Conservation (phyloP, 1,139 yeast genomes). For the Suhomyces bribrorum region DNA sequence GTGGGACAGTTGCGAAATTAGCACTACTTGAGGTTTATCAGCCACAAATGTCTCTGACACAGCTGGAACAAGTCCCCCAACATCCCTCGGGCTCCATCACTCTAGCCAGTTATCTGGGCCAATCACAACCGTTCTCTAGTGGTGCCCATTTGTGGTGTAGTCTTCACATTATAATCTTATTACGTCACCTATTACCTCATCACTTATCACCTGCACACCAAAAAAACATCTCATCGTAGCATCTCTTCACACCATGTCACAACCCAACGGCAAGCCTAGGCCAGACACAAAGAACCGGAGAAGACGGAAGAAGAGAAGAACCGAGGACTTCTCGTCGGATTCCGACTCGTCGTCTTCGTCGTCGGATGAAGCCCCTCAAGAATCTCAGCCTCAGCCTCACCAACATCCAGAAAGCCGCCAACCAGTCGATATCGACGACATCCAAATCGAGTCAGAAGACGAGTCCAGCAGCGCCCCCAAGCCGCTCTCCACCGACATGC, state of each 20-base stretch:
- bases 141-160: no score
- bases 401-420: no score
- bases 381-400: constrained; percentile 3
- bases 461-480: constrained; percentile 17
- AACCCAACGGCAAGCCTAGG: constrained; percentile 14
- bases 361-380: constrained; percentile 14
- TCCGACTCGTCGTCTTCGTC: constrained; percentile 48
- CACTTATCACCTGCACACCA: constrained; percentile 1
- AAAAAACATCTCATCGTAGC: constrained; percentile 6
- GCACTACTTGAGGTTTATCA: no score
- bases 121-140: no score
- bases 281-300: constrained; percentile 29
- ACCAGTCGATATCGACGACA: constrained; percentile 34
- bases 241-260: no score
- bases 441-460: constrained; percentile 43
- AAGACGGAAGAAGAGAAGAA: constrained; percentile 79
- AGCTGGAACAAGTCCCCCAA: no score
- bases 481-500: constrained; percentile 24
- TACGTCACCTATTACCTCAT: not conserved
- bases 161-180: no score
- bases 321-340: constrained; percentile 54
- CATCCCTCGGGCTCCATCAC: no score
- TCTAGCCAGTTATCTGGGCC: no score
- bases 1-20: no score
- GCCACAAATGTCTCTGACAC: no score